Percentiles rank a stretch among this genome's conserved stretches.
Evolutionary conservation across 2,329 filamentous ascomycete genomes (phyloP).

Genomic region (Gyromitra esculenta): DNA sequence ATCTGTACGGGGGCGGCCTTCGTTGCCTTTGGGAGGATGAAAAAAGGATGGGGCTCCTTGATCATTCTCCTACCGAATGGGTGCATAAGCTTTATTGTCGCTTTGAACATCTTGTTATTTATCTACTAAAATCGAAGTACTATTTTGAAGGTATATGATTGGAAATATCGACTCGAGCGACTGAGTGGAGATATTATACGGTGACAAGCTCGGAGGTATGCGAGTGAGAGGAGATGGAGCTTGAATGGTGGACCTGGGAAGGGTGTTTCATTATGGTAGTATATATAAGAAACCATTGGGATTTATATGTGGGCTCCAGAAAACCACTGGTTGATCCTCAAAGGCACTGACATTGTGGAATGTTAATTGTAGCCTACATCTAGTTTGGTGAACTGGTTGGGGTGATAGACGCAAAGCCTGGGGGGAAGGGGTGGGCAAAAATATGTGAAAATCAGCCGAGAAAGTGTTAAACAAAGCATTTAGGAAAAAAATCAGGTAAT

Average conservation of each 20-base stretch:
- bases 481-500: conserved; percentile 15
- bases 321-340: background rate
- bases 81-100: conserved; percentile 29
- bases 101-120: conserved; percentile 30
- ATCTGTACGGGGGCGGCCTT: conserved; percentile 24
- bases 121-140: background rate
- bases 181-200: background rate
- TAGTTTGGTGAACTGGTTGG: background rate
- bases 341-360: conserved; percentile 4
- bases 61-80: conserved; percentile 32
- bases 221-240: conserved; percentile 41
- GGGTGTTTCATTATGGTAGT: background rate
- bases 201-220: background rate
- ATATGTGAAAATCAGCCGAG: conserved; percentile 13
- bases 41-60: conserved; percentile 48
- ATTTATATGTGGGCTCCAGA: background rate
- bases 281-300: background rate
- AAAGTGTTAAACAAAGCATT: background rate
- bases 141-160: background rate
- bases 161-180: background rate
- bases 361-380: background rate
- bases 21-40: conserved; percentile 40
- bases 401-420: background rate
- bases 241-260: background rate
- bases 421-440: background rate